These are phyloP conservation scores for Daldinia sp. DNA, from an alignment of 2,329 filamentous ascomycete species.

Conservation along the genomic window DNA sequence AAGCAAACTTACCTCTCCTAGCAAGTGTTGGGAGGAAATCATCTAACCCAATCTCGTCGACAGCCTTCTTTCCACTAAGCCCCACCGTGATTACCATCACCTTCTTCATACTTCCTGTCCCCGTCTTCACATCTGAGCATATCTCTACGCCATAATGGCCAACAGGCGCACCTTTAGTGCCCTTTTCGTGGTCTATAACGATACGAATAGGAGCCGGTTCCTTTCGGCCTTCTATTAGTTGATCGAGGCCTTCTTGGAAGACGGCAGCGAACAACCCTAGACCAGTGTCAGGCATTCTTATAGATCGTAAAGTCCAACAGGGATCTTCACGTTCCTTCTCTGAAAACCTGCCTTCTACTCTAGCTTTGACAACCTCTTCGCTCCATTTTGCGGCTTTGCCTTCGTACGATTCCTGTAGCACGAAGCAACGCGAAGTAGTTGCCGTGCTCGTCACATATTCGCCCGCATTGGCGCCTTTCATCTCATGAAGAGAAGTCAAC, in stretches of 20 bases:
- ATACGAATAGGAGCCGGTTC: constrained; percentile 78
- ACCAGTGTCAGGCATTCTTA: constrained; percentile 70
- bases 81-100: constrained; percentile 68
- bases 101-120: constrained; percentile 66
- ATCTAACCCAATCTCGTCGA: constrained; percentile 78
- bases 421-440: constrained; percentile 74
- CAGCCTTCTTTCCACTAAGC: constrained; percentile 76
- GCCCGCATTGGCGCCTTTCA: constrained; percentile 66
- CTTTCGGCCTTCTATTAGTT: constrained; percentile 72
- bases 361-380: constrained; percentile 88
- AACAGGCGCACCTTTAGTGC: constrained; percentile 74
- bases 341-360: constrained; percentile 85
- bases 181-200: constrained; percentile 77
- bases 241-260: constrained; percentile 75
- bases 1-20: constrained; percentile 71
- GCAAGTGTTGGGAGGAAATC: constrained; percentile 81
- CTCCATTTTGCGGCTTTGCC: constrained; percentile 80
- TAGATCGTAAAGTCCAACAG: constrained; percentile 82
- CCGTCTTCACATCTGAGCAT: constrained; percentile 70
- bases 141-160: constrained; percentile 79
- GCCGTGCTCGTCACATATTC: constrained; percentile 62
- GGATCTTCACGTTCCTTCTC: constrained; percentile 85
- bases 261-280: constrained; percentile 74
- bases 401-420: constrained; percentile 81
- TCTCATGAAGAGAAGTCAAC: constrained; percentile 73